A percentile compares a stretch with the other conserved stretches of the same genome.
These are phyloP conservation scores for Acacia melanoxylon DNA, from an alignment of 306 rosid species.

Conservation along the genomic window DNA sequence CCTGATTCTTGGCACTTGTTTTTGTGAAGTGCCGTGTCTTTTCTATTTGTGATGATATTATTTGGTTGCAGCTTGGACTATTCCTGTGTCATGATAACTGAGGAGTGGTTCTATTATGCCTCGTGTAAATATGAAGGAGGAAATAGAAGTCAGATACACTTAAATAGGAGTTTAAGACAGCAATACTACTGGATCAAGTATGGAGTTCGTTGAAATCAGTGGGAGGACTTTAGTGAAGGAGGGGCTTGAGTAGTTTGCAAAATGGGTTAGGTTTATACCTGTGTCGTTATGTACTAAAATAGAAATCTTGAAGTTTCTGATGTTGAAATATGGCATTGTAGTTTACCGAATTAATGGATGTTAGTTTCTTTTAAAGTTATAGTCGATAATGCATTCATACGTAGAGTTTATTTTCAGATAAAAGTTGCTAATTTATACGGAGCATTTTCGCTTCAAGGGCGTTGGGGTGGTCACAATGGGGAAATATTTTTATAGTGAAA, in stretches of 20 bases:
- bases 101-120: not conserved
- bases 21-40: constrained; percentile 26
- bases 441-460: not conserved
- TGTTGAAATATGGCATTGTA: not conserved
- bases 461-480: not conserved
- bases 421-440: not conserved
- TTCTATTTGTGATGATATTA: constrained; percentile 22
- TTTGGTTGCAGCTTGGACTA: constrained; percentile 19
- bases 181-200: constrained; percentile 11
- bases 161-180: constrained; percentile 2
- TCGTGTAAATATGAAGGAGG: not conserved
- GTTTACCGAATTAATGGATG: not conserved
- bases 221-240: not conserved
- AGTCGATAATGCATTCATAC: not conserved
- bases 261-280: not conserved
- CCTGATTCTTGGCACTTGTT: constrained; percentile 39
- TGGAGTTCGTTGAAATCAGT: not conserved
- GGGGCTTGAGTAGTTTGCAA: not conserved
- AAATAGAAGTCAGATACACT: constrained; percentile 31
- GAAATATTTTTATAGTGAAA: no score
- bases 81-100: constrained; percentile 23
- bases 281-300: not conserved
- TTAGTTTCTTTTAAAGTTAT: not conserved
- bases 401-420: not conserved
- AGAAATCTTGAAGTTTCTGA: not conserved